Evolutionary conservation across 257 asterid species (phyloP), one percentile per base, ranked within the genome.

Genomic region (Solanum corneliomulleri): DNA sequence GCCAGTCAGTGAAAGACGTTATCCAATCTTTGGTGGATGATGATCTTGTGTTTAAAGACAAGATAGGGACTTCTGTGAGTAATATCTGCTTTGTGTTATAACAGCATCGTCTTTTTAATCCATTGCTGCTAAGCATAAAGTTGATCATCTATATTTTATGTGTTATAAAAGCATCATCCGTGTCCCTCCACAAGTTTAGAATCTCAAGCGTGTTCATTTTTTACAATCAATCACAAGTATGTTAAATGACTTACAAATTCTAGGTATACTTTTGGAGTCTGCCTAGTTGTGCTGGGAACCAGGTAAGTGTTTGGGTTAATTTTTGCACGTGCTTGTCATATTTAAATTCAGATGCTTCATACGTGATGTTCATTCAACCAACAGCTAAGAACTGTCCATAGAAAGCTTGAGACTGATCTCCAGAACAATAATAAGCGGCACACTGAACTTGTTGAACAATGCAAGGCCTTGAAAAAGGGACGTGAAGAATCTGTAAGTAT

Each of bases 231-330:
- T 47, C 25, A 14, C 42, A 7, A 66, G 29, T 56, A 71, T 85
- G 87, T 70, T 69, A 47, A 41, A 45, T 35, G 18, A 15, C 35
- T 68, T 37, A 49, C 78, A 3, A 76, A 69, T 88, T 92, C 87
- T 93, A 97, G 99, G 99, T 97, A 75, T 95, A 97, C 89, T 97
- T 97, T 89, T 97, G 99, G 99, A 97, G 99, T 88, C 98, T 97
- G 86, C 98, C 98, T 80, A 97, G 99, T 92, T 96, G 98, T 92
- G 99, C 99, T 89, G 99, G 99, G 81, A 97, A 96, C 89, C 99
- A 97, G 98, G 99, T 96, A 18, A 29, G 84, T 16, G 18, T 58
- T 80, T 80, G 68, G 70, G 89, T 77, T 75, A 83, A 66, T 23
- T 44, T 66, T 45, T 39, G 47, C 45, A 85, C 20, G 4, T 69